Evolutionary conservation across 768 basidiomycete genomes (phyloP).

Genomic region (Coprinopsis cinerea): DNA sequence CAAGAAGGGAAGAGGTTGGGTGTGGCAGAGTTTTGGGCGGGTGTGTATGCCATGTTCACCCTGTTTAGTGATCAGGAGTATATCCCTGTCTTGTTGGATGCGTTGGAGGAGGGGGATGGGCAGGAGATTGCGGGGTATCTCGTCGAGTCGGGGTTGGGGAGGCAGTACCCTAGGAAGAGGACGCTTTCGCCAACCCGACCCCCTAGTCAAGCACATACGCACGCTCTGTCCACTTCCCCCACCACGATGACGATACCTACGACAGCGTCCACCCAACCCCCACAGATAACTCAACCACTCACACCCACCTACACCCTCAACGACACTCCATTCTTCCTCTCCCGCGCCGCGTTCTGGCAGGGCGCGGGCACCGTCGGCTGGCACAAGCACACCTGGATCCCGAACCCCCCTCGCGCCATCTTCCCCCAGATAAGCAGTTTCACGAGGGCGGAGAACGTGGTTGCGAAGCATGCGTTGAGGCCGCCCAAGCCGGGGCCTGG

Average conservation of each 20-base stretch:
- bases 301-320: constrained; percentile 5
- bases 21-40: constrained; percentile 35
- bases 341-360: constrained; percentile 43
- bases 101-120: constrained; percentile 24
- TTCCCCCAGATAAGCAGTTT: constrained; percentile 35
- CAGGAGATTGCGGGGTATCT: constrained; percentile 32
- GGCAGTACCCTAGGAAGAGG: constrained; percentile 11
- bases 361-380: constrained; percentile 37
- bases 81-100: constrained; percentile 32
- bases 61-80: constrained; percentile 32
- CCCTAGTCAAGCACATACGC: no score
- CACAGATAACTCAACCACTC: no score
- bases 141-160: constrained; percentile 31
- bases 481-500: constrained; percentile 39
- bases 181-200: no score
- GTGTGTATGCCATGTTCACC: constrained; percentile 36
- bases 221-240: no score
- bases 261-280: no score
- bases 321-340: constrained; percentile 32
- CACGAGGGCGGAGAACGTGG: constrained; percentile 41
- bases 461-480: constrained; percentile 45
- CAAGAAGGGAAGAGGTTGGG: no score
- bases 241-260: no score
- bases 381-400: constrained; percentile 23
- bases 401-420: constrained; percentile 17